Evolutionary conservation across 2,329 filamentous ascomycete species (phyloP), one percentile per base, ranked within the genome.

Genomic region (Paecilomyces variotii): DNA sequence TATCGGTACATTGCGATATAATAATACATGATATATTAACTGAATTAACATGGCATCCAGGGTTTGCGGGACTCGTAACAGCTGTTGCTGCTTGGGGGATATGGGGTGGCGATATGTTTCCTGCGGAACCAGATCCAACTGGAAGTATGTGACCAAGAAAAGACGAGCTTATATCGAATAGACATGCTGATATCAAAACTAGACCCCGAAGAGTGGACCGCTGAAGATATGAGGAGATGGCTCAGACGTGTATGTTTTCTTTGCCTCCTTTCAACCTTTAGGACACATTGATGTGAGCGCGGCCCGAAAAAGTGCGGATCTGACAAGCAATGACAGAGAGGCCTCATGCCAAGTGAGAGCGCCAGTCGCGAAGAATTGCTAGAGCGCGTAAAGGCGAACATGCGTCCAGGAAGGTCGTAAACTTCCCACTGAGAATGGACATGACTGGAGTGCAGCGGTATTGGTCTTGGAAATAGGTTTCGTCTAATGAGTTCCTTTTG

Each of bases 101-200:
- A 66, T 95, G 89, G 87, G 91, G 91, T 58, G 82, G 84, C 56
- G 90, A 93, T 62, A 83, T 97, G 68, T 96, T 97, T 68, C 92
- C 92, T 0, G 74, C 83, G 2, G 79, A 86, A 63, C 61, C 79
- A 54, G 91, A 96, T 70, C 91, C 92, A n/a, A 89, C 79, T 28
- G 91, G 91, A 60, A 82, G 90, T 78, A 84, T 78, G 49, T 77
- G 80, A 49, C 30, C 35, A 39, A 39, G n/a, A 55, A 2, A 28
- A 12, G 12, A 32, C 32, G 12, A 35, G 30, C 25, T 24, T 25
- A 30, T 57, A 32, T 32, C 24, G 49, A 51, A 34, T 14, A 34
- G 4, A 27, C 4, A 30, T 6, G 34, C 55, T 61, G 5, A 26
- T 11, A 53, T 54, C 14, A 11, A 54, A 49, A 52, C 35, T 53